A percentile compares a stretch with the other conserved stretches of the same genome.
These are phyloP conservation scores for Danielozyma ontarioensis DNA, from an alignment of 805 yeast species.

Conservation along the genomic window DNA sequence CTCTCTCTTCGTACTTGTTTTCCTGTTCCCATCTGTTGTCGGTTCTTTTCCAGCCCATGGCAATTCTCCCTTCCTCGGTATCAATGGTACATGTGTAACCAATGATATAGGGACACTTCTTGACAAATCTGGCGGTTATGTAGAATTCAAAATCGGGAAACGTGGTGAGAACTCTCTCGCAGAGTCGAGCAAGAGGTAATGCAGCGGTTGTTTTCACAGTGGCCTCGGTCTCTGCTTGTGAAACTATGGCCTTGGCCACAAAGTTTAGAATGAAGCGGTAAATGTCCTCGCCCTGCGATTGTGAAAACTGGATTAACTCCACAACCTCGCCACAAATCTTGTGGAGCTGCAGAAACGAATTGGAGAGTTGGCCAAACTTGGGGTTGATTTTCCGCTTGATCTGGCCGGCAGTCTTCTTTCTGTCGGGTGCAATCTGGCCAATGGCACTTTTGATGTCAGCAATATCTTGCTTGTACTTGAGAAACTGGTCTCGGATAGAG, in stretches of 20 bases:
- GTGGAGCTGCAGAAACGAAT: conserved; percentile 55
- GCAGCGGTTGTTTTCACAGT: conserved; percentile 74
- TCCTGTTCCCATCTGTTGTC: conserved; percentile 56
- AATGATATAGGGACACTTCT: conserved; percentile 84
- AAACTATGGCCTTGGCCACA: conserved; percentile 77
- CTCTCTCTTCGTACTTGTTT: conserved; percentile 72
- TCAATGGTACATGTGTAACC: conserved; percentile 75
- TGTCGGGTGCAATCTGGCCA: conserved; percentile 47
- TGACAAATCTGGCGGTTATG: conserved; percentile 75
- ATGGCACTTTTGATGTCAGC: conserved; percentile 55
- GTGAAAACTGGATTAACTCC: conserved; percentile 44
- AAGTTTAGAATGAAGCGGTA: conserved; percentile 75
- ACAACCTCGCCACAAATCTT: conserved; percentile 48
- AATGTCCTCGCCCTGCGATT: conserved; percentile 41
- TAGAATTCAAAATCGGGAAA: conserved; percentile 50
- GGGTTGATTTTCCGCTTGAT: conserved; percentile 78
- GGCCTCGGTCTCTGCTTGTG: conserved; percentile 92
- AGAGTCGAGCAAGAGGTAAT: conserved; percentile 67
- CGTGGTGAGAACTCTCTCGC: conserved; percentile 46
- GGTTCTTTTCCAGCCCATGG: conserved; percentile 83
- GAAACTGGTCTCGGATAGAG: conserved; percentile 39
- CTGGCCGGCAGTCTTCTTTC: conserved; percentile 51
- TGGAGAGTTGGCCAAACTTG: conserved; percentile 86
- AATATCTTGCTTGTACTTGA: conserved; percentile 48
- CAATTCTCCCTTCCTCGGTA: conserved; percentile 72